Percentiles rank a stretch among this genome's conserved stretches.
Evolutionary conservation across 441 rosid genomes (phyloP).

Genomic region (Macaranga tanarius): DNA sequence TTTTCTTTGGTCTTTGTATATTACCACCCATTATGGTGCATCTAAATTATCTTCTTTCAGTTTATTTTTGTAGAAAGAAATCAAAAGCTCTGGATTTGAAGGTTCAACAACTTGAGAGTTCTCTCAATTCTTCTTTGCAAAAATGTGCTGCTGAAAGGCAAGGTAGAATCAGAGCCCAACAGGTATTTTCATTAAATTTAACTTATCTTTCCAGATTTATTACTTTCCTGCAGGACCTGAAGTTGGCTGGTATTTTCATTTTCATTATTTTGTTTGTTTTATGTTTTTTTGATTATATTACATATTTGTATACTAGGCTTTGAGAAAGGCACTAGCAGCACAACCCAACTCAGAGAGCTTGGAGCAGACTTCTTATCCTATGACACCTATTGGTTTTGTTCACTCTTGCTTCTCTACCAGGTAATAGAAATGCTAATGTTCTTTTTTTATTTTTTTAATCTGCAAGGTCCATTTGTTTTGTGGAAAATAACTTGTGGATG

Average conservation of each 20-base stretch:
- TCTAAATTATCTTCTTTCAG: constrained; percentile 29
- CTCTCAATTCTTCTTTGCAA: constrained; percentile 51
- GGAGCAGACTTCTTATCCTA: constrained; percentile 54
- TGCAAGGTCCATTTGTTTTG: not conserved
- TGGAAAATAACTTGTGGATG: not conserved
- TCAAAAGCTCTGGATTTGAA: constrained; percentile 30
- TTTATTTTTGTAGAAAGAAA: constrained; percentile 43
- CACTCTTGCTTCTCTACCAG: constrained; percentile 91
- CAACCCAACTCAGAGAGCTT: constrained; percentile 37
- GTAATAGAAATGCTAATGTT: constrained; percentile 26
- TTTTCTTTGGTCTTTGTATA: not conserved
- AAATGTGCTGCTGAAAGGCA: constrained; percentile 81
- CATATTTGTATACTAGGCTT: constrained; percentile 33
- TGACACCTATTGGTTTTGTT: constrained; percentile 74
- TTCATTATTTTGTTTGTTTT: not conserved
- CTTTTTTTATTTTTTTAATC: not conserved
- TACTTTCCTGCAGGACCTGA: not conserved
- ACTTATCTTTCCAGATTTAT: not conserved
- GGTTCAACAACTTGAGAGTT: constrained; percentile 50
- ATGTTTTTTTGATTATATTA: not conserved
- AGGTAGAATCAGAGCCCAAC: constrained; percentile 83
- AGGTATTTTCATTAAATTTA: constrained; percentile 35
- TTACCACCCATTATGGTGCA: not conserved
- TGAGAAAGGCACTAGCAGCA: constrained; percentile 66
- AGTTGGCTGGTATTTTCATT: not conserved